Evolutionary conservation across 1,284 basidiomycete species (phyloP).

Genomic region (Naganishia albida): DNA sequence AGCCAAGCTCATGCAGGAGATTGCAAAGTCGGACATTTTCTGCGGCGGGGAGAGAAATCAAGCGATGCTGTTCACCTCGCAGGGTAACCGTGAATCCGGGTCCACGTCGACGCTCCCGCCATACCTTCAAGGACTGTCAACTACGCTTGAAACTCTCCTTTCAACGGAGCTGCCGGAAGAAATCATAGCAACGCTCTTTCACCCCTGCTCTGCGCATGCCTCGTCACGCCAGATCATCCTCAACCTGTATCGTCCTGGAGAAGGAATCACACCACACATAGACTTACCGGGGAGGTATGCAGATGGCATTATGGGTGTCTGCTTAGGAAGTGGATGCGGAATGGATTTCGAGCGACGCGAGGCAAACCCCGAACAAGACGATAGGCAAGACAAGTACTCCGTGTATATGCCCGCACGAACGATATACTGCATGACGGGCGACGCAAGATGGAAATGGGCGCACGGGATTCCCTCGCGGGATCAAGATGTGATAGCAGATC

Average conservation of each 20-base stretch:
- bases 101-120: slow-evolving; percentile 32
- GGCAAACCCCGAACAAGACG: slow-evolving; percentile 23
- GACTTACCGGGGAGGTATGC: slow-evolving; percentile 56
- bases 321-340: slow-evolving; percentile 45
- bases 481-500: slow-evolving; percentile 41
- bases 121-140: slow-evolving; percentile 37
- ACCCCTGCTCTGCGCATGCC: neutral
- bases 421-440: slow-evolving; percentile 51
- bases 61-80: slow-evolving; percentile 50
- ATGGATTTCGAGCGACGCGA: slow-evolving; percentile 40
- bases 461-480: slow-evolving; percentile 53
- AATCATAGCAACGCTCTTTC: slow-evolving; percentile 34
- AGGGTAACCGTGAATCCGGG: neutral
- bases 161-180: slow-evolving; percentile 22
- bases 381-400: slow-evolving; percentile 30
- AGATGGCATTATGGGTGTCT: slow-evolving; percentile 52
- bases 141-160: slow-evolving; percentile 34
- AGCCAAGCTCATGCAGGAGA: slow-evolving; percentile 37
- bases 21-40: slow-evolving; percentile 46
- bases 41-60: slow-evolving; percentile 48
- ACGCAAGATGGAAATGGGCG: slow-evolving; percentile 55
- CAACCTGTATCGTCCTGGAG: slow-evolving; percentile 55
- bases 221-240: slow-evolving; percentile 51
- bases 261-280: slow-evolving; percentile 55
- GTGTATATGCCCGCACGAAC: slow-evolving; percentile 53